Evolutionary conservation across 2,329 filamentous ascomycete genomes (phyloP).

Genomic region (Macrophomina phaseolina): DNA sequence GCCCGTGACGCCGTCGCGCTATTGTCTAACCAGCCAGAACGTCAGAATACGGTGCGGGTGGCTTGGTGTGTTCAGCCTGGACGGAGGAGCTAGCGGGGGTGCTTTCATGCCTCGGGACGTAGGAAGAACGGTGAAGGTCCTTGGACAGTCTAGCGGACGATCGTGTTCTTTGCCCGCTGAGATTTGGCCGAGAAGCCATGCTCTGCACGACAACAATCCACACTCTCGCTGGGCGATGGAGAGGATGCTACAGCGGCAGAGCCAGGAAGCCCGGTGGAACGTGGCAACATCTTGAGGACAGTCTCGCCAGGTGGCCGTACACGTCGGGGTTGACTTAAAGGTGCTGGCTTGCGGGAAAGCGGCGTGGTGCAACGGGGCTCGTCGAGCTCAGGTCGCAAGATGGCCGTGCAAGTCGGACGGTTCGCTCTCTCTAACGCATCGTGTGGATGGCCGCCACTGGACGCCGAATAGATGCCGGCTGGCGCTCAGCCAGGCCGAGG

Average conservation of each 20-base stretch:
- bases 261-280: too few species aligned
- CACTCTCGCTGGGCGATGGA: too few species aligned
- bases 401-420: constrained; percentile 5
- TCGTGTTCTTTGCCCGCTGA: too few species aligned
- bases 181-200: background rate
- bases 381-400: background rate
- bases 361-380: background rate
- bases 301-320: too few species aligned
- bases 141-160: background rate
- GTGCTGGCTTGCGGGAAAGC: background rate
- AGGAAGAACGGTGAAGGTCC: background rate
- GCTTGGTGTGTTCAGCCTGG: background rate
- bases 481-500: background rate
- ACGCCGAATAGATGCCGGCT: background rate
- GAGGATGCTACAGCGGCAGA: too few species aligned
- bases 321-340: too few species aligned
- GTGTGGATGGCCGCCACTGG: background rate
- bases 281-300: too few species aligned
- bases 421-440: constrained; percentile 12
- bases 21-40: background rate
- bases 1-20: background rate
- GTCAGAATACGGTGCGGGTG: background rate
- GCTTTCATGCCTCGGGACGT: background rate
- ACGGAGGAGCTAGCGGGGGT: background rate
- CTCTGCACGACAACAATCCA: too few species aligned